A percentile compares a stretch with the other conserved stretches of the same genome.
phyloP scores from a whole-genome alignment of 2,329 filamentous ascomycete species.

The Huntiella decipiens region DNA sequence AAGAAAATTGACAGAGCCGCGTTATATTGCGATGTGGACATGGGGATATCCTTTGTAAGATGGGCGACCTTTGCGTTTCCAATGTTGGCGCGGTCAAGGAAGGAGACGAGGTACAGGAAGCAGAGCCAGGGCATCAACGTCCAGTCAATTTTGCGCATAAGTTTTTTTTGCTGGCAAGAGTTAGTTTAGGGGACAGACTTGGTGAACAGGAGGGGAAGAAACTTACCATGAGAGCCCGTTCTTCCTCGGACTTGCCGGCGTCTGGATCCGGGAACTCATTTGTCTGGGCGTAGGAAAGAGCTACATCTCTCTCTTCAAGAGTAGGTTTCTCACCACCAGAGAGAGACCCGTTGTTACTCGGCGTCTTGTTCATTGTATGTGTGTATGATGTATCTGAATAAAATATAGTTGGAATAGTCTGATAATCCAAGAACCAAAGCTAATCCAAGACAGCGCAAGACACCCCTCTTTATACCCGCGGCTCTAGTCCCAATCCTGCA shows the following conservation, averaged over 20 bases:
- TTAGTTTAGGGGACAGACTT: not conserved
- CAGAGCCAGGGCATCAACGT: conserved; percentile 47
- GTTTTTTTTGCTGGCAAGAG: conserved; percentile 33
- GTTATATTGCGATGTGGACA: conserved; percentile 52
- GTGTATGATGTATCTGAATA: not conserved
- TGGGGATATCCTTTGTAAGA: conserved; percentile 35
- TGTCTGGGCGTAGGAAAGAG: not conserved
- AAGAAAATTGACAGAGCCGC: conserved; percentile 67
- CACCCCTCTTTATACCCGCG: no score
- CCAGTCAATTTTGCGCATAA: conserved; percentile 42
- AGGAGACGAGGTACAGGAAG: conserved; percentile 54
- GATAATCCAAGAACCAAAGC: no score
- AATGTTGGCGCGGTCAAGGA: conserved; percentile 61
- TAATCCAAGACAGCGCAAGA: no score
- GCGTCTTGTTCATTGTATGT: conserved; percentile 3
- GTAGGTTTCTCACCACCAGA: conserved; percentile 8
- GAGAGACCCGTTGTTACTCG: conserved; percentile 7
- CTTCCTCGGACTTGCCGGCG: conserved; percentile 42
- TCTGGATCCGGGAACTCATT: conserved; percentile 25
- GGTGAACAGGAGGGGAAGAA: not conserved
- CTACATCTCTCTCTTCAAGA: conserved; percentile 3
- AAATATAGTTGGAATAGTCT: not conserved
- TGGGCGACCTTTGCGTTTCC: conserved; percentile 46
- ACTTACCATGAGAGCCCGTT: conserved; percentile 40
- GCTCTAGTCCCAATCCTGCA: not conserved